These are phyloP conservation scores for Dalbergia cultrata DNA, from an alignment of 306 rosid species.

Conservation along the genomic window DNA sequence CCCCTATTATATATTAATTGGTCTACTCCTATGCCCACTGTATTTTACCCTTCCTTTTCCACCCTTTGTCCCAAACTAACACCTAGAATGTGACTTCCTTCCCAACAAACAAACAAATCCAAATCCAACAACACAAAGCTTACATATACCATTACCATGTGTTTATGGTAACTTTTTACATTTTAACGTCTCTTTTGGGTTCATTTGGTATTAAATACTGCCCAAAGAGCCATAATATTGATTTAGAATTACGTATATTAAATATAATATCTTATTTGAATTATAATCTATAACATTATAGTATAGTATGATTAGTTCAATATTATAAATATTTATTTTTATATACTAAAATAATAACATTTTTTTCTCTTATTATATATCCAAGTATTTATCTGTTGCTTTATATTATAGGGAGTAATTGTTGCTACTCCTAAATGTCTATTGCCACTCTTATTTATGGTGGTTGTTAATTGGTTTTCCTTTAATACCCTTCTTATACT, in stretches of 20 bases:
- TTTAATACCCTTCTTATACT: too few relatives aligned
- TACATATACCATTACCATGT: not conserved
- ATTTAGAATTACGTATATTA: too few relatives aligned
- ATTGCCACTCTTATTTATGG: too few relatives aligned
- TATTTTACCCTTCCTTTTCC: not conserved
- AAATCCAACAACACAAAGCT: not conserved
- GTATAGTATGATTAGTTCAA: too few relatives aligned
- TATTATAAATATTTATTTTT: too few relatives aligned
- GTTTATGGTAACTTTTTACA: not conserved
- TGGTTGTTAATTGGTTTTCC: too few relatives aligned
- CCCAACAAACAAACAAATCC: not conserved
- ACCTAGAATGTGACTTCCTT: conserved; percentile 4
- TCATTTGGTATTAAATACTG: not conserved
- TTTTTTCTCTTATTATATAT: not conserved
- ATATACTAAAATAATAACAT: not conserved
- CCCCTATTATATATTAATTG: not conserved
- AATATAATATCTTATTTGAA: too few relatives aligned
- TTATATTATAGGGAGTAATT: not conserved
- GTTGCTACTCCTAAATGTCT: too few relatives aligned
- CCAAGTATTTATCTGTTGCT: not conserved
- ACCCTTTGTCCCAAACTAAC: conserved; percentile 6
- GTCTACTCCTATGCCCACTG: not conserved
- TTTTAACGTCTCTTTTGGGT: not conserved
- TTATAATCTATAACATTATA: too few relatives aligned
- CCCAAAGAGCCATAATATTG: too few relatives aligned